Percentiles rank a stretch among this genome's conserved stretches.
Conservation (phyloP, 2,329 filamentous ascomycete species). For the Fusarium sp. region DNA sequence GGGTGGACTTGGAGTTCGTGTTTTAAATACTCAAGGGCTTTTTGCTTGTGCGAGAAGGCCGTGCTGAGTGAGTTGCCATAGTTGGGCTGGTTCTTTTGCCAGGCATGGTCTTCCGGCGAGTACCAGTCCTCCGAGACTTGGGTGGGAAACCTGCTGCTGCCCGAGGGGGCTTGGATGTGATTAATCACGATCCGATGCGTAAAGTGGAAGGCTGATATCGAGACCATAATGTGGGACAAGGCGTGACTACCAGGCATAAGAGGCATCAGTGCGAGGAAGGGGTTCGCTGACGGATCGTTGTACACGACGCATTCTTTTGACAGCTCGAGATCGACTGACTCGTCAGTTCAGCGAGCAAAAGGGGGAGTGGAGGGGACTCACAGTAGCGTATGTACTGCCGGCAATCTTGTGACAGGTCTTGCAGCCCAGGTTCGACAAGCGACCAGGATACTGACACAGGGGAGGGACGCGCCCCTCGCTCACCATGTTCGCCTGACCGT, state of each 20-base stretch:
- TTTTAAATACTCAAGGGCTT: conserved; percentile 3
- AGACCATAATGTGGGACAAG: conserved; percentile 18
- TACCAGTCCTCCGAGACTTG: not conserved
- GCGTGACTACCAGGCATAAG: conserved; percentile 13
- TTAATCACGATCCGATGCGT: conserved; percentile 12
- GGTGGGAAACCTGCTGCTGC: not conserved
- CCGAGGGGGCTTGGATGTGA: not conserved
- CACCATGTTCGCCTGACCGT: not conserved
- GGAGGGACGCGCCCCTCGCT: not conserved
- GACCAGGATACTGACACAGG: not conserved
- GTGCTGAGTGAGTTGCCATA: not conserved
- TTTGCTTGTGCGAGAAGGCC: conserved; percentile 17
- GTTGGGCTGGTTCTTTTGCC: not conserved
- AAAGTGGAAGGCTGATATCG: conserved; percentile 23
- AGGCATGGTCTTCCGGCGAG: not conserved
- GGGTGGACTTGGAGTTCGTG: not conserved
- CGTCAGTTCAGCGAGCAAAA: not conserved
- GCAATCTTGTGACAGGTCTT: conserved; percentile 15
- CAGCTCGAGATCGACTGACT: conserved; percentile 14
- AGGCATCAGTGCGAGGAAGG: conserved; percentile 22
- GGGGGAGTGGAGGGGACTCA: not conserved
- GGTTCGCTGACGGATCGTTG: conserved; percentile 13
- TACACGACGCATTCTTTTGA: conserved; percentile 27
- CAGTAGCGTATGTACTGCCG: conserved; percentile 26
- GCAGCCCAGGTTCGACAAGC: conserved; percentile 20